Evolutionary conservation across 371 early-diverging fungal genomes (phyloP).

Genomic region (Encephalitozoon cuniculi): DNA sequence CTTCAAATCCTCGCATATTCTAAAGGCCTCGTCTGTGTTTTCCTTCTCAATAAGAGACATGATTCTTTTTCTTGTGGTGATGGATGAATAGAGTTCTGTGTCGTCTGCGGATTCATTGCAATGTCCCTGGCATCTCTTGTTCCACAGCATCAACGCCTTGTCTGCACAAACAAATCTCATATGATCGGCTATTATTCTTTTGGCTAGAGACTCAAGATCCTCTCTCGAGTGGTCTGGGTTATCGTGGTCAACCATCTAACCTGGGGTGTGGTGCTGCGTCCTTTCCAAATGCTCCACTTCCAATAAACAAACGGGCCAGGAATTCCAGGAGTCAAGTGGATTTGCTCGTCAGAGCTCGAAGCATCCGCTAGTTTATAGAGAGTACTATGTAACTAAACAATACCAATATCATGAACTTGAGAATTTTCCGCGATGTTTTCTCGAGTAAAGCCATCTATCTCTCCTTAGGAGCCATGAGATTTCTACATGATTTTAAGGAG

Average conservation of each 20-base stretch:
- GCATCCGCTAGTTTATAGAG: neutral
- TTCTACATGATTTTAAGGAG: neutral
- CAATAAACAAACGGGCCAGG: neutral
- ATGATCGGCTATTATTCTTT: neutral
- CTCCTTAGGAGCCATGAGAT: neutral
- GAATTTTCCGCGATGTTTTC: neutral
- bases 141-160: neutral
- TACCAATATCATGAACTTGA: neutral
- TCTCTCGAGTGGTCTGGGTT: neutral
- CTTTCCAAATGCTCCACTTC: neutral
- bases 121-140: neutral
- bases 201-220: neutral
- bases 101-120: neutral
- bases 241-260: neutral
- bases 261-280: neutral
- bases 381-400: neutral
- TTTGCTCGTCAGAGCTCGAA: no score
- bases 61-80: neutral
- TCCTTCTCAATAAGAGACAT: neutral
- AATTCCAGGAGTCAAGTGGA: no score
- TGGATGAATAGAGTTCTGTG: neutral
- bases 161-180: slow-evolving; percentile 6
- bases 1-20: neutral
- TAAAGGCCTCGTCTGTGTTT: neutral
- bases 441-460: neutral